A percentile compares a stretch with the other conserved stretches of the same genome.
These are phyloP conservation scores for Leersia perrieri DNA, from an alignment of 176 grass and related monocot genomes.

Conservation along the genomic window DNA sequence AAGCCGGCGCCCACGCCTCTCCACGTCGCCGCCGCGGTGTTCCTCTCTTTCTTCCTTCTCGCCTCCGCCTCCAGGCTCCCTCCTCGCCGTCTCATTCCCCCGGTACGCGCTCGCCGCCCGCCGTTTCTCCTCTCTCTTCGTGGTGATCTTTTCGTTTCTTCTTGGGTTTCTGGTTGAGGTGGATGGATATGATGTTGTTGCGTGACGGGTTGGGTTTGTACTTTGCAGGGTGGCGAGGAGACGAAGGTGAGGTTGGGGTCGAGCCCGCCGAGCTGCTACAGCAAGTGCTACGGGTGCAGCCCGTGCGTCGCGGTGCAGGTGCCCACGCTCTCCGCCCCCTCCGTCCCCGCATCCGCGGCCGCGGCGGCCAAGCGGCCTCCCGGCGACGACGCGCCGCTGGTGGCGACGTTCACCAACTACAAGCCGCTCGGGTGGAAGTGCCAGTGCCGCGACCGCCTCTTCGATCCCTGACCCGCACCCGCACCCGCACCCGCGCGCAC, in stretches of 20 bases:
- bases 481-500: background rate
- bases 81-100: background rate
- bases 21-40: conserved; percentile 15
- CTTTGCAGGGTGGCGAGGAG: conserved; percentile 33
- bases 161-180: too few species aligned
- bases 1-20: background rate
- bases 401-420: conserved; percentile 52
- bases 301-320: conserved; percentile 75
- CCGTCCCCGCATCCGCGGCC: background rate
- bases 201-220: too few species aligned
- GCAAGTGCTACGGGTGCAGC: conserved; percentile 66
- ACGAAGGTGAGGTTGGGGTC: conserved; percentile 73
- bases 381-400: background rate
- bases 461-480: conserved; percentile 53
- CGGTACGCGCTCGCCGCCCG: conserved; percentile 17
- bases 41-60: conserved; percentile 4
- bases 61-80: background rate
- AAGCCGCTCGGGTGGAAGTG: conserved; percentile 87
- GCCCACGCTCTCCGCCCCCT: conserved; percentile 42
- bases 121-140: too few species aligned
- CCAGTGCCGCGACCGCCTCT: conserved; percentile 64
- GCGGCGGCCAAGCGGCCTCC: background rate
- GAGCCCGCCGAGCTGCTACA: conserved; percentile 75
- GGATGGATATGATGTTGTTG: background rate
- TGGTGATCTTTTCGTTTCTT: too few species aligned